phyloP scores from a whole-genome alignment of 805 yeast genomes.

The Scheffersomyces coipomensis region DNA sequence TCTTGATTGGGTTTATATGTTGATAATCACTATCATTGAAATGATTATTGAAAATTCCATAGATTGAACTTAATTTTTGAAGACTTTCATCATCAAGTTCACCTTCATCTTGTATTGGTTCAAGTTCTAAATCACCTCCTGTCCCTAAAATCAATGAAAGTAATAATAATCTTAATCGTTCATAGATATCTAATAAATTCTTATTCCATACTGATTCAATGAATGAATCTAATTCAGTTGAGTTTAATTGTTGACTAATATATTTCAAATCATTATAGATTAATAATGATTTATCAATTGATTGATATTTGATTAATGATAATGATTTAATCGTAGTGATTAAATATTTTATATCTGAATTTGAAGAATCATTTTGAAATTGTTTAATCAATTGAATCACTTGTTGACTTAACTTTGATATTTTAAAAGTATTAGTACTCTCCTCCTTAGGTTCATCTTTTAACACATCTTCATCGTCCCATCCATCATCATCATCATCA shows the following conservation, averaged over 20 bases:
- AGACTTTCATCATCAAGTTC: slow-evolving; percentile 17
- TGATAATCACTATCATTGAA: slow-evolving; percentile 18
- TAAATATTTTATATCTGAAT: slow-evolving; percentile 15
- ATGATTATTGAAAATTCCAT: slow-evolving; percentile 20
- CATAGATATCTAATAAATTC: slow-evolving; percentile 13
- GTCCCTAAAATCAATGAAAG: slow-evolving; percentile 13
- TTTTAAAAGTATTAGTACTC: slow-evolving; percentile 7
- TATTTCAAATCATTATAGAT: slow-evolving; percentile 33
- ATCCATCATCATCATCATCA: slow-evolving; percentile 21
- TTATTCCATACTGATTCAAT: slow-evolving; percentile 20
- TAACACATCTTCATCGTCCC: slow-evolving; percentile 12
- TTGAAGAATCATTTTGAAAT: slow-evolving; percentile 17
- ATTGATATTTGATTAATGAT: slow-evolving; percentile 31
- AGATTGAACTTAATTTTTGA: slow-evolving; percentile 16
- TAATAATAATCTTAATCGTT: slow-evolving; percentile 15
- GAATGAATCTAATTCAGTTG: slow-evolving; percentile 11
- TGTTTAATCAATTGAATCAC: slow-evolving; percentile 20
- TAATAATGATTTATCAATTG: slow-evolving; percentile 28
- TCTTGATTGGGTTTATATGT: slow-evolving; percentile 24
- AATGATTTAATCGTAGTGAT: slow-evolving; percentile 29
- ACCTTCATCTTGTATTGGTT: too few relatives aligned
- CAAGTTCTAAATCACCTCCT: slow-evolving; percentile 12
- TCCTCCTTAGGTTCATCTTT: slow-evolving; percentile 1
- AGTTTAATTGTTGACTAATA: slow-evolving; percentile 13
- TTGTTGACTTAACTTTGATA: slow-evolving; percentile 21